A percentile compares a stretch with the other conserved stretches of the same genome.
Evolutionary conservation across 2,329 filamentous ascomycete genomes (phyloP).

Genomic region (Penicillium oxalicum): DNA sequence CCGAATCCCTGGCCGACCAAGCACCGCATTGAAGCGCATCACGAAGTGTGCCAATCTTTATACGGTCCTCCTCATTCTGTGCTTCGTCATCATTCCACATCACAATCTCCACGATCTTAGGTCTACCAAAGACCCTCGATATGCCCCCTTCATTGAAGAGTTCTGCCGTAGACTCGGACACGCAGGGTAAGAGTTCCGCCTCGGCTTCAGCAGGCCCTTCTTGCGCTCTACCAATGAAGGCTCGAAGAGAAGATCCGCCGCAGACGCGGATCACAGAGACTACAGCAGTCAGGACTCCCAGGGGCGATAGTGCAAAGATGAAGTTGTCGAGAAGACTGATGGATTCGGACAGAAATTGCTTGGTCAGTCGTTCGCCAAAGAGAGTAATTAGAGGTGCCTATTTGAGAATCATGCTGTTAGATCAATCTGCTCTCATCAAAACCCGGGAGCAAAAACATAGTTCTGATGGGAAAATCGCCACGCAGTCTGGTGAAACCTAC

Average conservation of each 20-base stretch:
- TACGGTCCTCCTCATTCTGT: slow-evolving; percentile 16
- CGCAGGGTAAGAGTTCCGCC: slow-evolving; percentile 43
- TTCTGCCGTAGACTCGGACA: slow-evolving; percentile 43
- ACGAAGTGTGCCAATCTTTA: slow-evolving; percentile 23
- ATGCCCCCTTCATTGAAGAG: slow-evolving; percentile 41
- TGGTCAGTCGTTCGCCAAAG: slow-evolving; percentile 45
- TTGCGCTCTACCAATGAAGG: slow-evolving; percentile 43
- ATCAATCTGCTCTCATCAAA: background rate
- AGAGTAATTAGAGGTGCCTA: slow-evolving; percentile 33
- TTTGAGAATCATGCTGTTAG: slow-evolving; percentile 6
- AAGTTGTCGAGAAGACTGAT: slow-evolving; percentile 40
- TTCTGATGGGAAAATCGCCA: too few species aligned
- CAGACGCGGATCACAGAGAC: slow-evolving; percentile 43
- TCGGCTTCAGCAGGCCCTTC: slow-evolving; percentile 41
- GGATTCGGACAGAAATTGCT: slow-evolving; percentile 45
- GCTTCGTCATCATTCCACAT: slow-evolving; percentile 42
- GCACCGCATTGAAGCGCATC: slow-evolving; percentile 19
- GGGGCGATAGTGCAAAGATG: slow-evolving; percentile 43
- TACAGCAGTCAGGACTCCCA: slow-evolving; percentile 43
- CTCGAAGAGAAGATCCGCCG: slow-evolving; percentile 40
- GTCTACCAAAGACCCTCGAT: slow-evolving; percentile 31
- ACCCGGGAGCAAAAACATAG: too few species aligned
- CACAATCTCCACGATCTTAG: slow-evolving; percentile 32
- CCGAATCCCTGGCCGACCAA: slow-evolving; percentile 15
- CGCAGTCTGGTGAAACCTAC: slow-evolving; percentile 16